Evolutionary conservation across 2,329 filamentous ascomycete species (phyloP).

Genomic region (Botrytis porri): DNA sequence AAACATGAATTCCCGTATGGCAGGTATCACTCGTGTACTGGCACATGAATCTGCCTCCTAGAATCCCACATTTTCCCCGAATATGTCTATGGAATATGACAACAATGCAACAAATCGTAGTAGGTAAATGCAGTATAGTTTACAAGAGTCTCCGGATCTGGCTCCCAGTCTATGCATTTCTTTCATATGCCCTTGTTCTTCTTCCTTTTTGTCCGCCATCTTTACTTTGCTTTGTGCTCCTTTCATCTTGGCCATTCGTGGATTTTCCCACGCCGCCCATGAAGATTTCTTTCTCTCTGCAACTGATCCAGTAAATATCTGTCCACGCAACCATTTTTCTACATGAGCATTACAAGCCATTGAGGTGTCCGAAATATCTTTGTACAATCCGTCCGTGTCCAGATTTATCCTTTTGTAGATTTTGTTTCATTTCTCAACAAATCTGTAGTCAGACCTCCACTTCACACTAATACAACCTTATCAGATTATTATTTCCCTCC

Average conservation of each 20-base stretch:
- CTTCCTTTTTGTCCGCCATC: neutral
- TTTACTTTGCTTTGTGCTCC: neutral
- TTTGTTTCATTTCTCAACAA: too few relatives aligned
- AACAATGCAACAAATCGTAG: too few relatives aligned
- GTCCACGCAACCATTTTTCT: neutral
- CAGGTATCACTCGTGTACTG: neutral
- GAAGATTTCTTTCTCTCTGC: neutral
- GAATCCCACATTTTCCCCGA: neutral
- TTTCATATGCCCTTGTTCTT: neutral
- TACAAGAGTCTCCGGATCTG: neutral
- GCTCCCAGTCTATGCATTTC: neutral
- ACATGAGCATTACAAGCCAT: neutral
- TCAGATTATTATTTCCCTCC: accelerated
- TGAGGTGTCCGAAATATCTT: neutral
- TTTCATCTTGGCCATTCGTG: neutral
- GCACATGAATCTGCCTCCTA: neutral
- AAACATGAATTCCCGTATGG: neutral
- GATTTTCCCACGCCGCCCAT: neutral
- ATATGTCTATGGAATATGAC: too few relatives aligned
- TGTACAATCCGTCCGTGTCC: too few relatives aligned
- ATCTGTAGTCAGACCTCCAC: neutral
- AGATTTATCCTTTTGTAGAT: too few relatives aligned
- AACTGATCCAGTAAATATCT: neutral
- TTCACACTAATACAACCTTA: neutral
- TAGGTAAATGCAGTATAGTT: too few relatives aligned